A percentile compares a stretch with the other conserved stretches of the same genome.
phyloP scores from a whole-genome alignment of 768 basidiomycete genomes.

The Termitomyces sp. region DNA sequence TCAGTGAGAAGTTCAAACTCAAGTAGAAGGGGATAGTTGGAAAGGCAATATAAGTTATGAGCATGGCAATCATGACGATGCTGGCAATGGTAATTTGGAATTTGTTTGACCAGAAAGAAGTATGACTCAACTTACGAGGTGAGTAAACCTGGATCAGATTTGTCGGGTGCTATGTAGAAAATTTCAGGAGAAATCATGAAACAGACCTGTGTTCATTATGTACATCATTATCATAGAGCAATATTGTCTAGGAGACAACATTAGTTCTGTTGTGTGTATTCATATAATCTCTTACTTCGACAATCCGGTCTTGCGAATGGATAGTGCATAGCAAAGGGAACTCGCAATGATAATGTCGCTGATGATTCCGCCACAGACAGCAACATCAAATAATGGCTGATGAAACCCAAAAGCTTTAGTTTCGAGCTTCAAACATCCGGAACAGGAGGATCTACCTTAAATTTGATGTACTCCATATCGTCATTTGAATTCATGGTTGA shows the following conservation, averaged over 20 bases:
- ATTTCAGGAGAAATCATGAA: background rate
- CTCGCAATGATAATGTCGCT: slow-evolving; percentile 29
- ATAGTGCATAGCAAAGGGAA: slow-evolving; percentile 26
- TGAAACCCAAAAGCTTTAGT: background rate
- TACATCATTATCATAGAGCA: slow-evolving; percentile 27
- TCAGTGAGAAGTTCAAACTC: slow-evolving; percentile 36
- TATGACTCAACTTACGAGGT: background rate
- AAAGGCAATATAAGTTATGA: slow-evolving; percentile 33
- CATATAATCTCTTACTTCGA: slow-evolving; percentile 8
- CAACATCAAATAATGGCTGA: slow-evolving; percentile 11
- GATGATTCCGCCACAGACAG: slow-evolving; percentile 17
- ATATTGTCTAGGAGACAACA: slow-evolving; percentile 2
- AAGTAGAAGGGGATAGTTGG: slow-evolving; percentile 41
- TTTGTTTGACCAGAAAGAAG: background rate
- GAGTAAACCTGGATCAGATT: background rate
- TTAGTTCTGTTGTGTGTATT: background rate
- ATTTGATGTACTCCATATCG: background rate
- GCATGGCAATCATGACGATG: slow-evolving; percentile 24
- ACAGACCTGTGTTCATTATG: slow-evolving; percentile 31
- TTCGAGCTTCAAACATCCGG: background rate
- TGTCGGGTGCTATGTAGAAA: background rate
- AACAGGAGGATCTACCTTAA: background rate
- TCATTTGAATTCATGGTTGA: background rate
- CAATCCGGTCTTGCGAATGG: slow-evolving; percentile 20
- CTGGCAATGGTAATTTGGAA: background rate